Percentiles rank a stretch among this genome's conserved stretches.
Evolutionary conservation across 768 basidiomycete genomes (phyloP).

Genomic region (Pisolithus orientalis): DNA sequence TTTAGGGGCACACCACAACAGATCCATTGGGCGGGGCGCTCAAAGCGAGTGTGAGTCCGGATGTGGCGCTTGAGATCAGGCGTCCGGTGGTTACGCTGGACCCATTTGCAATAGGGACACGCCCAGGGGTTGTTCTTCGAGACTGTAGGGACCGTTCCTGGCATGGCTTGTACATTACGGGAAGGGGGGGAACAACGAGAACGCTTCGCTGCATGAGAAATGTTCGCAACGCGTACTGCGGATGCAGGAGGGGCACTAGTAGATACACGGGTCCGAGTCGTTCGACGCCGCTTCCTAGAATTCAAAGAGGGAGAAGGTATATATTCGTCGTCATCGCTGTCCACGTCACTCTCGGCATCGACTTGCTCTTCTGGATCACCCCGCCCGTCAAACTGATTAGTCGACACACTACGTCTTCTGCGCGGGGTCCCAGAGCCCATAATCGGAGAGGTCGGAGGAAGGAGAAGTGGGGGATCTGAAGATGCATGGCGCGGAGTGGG

Average conservation of each 20-base stretch:
- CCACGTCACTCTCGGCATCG: constrained; percentile 33
- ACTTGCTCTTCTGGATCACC: constrained; percentile 22
- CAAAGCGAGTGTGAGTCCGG: constrained; percentile 40
- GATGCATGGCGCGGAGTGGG: not conserved
- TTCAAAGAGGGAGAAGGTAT: constrained; percentile 31
- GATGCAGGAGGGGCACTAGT: not conserved
- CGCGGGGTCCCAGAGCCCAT: constrained; percentile 11
- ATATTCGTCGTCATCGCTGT: constrained; percentile 41
- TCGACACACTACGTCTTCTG: constrained; percentile 4
- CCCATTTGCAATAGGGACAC: constrained; percentile 44
- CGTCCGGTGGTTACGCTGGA: constrained; percentile 42
- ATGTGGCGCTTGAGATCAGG: constrained; percentile 59
- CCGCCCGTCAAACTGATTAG: not conserved
- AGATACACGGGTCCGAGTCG: constrained; percentile 1
- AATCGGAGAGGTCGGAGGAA: not conserved
- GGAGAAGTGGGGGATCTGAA: not conserved
- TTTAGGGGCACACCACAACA: constrained; percentile 30
- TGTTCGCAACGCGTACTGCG: constrained; percentile 5
- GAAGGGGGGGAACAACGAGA: constrained; percentile 31
- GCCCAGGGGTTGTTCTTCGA: constrained; percentile 31
- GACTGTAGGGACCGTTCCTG: constrained; percentile 11
- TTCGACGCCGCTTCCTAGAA: constrained; percentile 29
- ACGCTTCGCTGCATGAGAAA: constrained; percentile 12
- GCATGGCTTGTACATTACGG: constrained; percentile 40
- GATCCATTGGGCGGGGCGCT: constrained; percentile 31